These are phyloP conservation scores for Brassica carinata DNA, from an alignment of 345 rosid species.

Conservation along the genomic window DNA sequence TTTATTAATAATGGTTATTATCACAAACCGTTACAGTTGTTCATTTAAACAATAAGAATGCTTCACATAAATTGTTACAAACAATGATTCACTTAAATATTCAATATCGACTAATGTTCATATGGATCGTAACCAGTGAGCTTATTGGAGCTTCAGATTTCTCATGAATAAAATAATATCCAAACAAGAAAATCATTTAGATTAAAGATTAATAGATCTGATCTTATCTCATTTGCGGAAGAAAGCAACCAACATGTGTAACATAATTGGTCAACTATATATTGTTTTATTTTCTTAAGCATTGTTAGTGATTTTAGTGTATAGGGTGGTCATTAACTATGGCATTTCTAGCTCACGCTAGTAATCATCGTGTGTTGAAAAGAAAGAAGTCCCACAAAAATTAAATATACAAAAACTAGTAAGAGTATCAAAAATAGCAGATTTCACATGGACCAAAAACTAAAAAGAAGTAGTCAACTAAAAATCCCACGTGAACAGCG, in stretches of 20 bases:
- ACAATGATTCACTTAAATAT: too few relatives aligned
- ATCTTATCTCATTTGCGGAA: not conserved
- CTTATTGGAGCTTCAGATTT: not conserved
- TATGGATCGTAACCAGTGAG: too few relatives aligned
- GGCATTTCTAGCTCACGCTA: not conserved
- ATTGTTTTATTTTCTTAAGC: not conserved
- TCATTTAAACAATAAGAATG: too few relatives aligned
- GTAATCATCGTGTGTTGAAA: not conserved
- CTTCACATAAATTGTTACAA: too few relatives aligned
- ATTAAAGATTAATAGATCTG: not conserved
- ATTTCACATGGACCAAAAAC: not conserved
- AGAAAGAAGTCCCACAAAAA: not conserved
- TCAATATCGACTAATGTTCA: too few relatives aligned
- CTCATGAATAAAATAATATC: not conserved
- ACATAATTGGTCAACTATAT: not conserved
- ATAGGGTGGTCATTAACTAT: not conserved
- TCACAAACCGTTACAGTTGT: too few relatives aligned
- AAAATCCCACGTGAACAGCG: slow-evolving; percentile 21
- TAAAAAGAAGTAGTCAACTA: not conserved
- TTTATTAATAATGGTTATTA: too few relatives aligned
- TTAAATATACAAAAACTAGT: not conserved
- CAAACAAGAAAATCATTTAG: not conserved
- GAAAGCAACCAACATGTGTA: not conserved
- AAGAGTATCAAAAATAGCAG: not conserved
- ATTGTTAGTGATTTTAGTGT: not conserved